Evolutionary conservation across 2,329 filamentous ascomycete genomes (phyloP).

Genomic region (Gaeumannomyces tritici): DNA sequence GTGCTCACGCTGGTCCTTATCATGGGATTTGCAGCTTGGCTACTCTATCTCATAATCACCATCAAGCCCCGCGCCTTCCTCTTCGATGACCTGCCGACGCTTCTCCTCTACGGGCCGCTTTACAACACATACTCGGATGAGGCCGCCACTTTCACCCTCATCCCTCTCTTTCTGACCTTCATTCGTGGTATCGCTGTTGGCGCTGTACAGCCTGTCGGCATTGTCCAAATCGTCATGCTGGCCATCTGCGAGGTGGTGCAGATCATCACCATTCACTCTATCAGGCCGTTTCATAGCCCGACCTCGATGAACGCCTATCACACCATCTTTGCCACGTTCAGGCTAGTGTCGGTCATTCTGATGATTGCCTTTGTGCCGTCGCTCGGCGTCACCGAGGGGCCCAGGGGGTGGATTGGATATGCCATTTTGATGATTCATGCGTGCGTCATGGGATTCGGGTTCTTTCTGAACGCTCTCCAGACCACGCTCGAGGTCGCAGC

Average conservation of each 20-base stretch:
- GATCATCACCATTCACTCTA: conserved; percentile 77
- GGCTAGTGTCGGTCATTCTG: conserved; percentile 65
- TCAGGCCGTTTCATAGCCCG: conserved; percentile 79
- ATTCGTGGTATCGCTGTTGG: conserved; percentile 84
- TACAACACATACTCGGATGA: conserved; percentile 98
- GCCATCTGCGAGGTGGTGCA: conserved; percentile 92
- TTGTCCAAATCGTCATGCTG: conserved; percentile 84
- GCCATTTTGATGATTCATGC: conserved; percentile 80
- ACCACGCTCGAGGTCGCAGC: conserved; percentile 84
- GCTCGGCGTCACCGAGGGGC: conserved; percentile 64
- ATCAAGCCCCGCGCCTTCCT: conserved; percentile 78
- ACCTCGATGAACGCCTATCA: conserved; percentile 98
- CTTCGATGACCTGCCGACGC: conserved; percentile 86
- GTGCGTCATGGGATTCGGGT: conserved; percentile 77
- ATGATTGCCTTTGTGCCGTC: conserved; percentile 80
- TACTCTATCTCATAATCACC: conserved; percentile 69
- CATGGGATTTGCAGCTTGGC: conserved; percentile 65
- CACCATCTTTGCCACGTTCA: conserved; percentile 68
- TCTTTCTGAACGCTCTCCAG: conserved; percentile 85
- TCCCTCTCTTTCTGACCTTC: conserved; percentile 77
- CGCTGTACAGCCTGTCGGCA: conserved; percentile 83
- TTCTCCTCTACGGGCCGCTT: conserved; percentile 81
- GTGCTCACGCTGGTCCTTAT: conserved; percentile 65
- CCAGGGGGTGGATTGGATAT: conserved; percentile 94
- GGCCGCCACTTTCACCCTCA: conserved; percentile 78